These are phyloP conservation scores for Calycina marina DNA, from an alignment of 2,329 filamentous ascomycete species.

Conservation along the genomic window DNA sequence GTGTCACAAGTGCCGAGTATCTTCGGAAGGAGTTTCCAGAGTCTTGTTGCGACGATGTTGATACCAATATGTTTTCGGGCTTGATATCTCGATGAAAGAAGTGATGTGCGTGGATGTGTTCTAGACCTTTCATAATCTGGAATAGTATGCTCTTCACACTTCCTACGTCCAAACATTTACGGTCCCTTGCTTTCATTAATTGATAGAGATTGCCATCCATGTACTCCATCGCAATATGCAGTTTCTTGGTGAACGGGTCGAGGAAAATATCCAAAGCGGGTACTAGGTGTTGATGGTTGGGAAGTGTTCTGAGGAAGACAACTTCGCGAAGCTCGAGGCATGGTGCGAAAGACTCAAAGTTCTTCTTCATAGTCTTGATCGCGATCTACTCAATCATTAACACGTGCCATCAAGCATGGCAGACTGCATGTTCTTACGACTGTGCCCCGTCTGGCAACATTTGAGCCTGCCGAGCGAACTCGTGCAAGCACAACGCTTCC, in stretches of 20 bases:
- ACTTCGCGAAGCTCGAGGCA: slow-evolving; percentile 93
- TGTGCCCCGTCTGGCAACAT: slow-evolving; percentile 76
- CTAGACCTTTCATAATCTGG: slow-evolving; percentile 89
- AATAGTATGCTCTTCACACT: slow-evolving; percentile 97
- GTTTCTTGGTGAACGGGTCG: slow-evolving; percentile 86
- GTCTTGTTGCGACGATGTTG: slow-evolving; percentile 63
- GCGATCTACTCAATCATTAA: slow-evolving; percentile 51
- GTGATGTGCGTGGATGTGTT: slow-evolving; percentile 92
- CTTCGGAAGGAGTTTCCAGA: slow-evolving; percentile 73
- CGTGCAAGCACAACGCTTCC: slow-evolving; percentile 87
- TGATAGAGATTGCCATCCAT: slow-evolving; percentile 99
- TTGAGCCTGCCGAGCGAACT: slow-evolving; percentile 79
- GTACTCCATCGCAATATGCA: slow-evolving; percentile 98
- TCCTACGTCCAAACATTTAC: slow-evolving; percentile 77
- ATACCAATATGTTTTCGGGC: slow-evolving; percentile 95
- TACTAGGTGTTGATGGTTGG: slow-evolving; percentile 81
- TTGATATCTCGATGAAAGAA: slow-evolving; percentile 99
- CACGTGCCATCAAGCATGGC: slow-evolving; percentile 3
- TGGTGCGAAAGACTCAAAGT: slow-evolving; percentile 79
- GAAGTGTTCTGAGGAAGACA: slow-evolving; percentile 84
- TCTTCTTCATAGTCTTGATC: slow-evolving; percentile 99
- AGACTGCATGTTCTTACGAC: slow-evolving; percentile 47
- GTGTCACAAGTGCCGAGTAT: slow-evolving; percentile 86
- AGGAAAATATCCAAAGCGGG: slow-evolving; percentile 96
- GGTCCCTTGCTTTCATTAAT: slow-evolving; percentile 94